Conservation (phyloP, 2,329 filamentous ascomycete genomes). For the Huntiella decipiens region DNA sequence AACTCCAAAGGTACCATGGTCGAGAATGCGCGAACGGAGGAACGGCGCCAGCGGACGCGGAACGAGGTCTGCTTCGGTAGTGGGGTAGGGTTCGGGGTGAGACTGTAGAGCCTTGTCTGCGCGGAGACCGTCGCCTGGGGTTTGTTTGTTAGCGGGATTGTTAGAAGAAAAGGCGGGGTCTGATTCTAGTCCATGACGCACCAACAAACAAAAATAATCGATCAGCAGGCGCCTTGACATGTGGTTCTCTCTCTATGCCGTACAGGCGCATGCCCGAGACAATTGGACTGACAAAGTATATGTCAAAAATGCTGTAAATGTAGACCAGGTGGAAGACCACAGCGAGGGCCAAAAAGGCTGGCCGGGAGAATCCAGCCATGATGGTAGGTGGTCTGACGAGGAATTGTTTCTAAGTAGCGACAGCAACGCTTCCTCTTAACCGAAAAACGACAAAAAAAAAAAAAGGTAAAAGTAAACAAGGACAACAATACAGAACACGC, state of each 20-base stretch:
- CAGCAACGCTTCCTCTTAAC: no score
- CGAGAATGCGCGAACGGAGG: constrained; percentile 69
- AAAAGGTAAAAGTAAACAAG: neutral
- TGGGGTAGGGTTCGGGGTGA: constrained; percentile 67
- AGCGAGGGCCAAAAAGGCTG: constrained; percentile 73
- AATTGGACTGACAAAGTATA: constrained; percentile 96
- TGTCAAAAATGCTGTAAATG: constrained; percentile 90
- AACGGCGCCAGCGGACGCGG: constrained; percentile 78
- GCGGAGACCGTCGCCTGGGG: constrained; percentile 65
- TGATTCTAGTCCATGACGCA: constrained; percentile 19
- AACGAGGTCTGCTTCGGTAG: constrained; percentile 42
- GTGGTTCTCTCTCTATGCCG: constrained; percentile 40
- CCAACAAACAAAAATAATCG: constrained; percentile 87
- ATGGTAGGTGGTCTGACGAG: no score
- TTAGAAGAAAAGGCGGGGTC: neutral
- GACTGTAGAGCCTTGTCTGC: constrained; percentile 96
- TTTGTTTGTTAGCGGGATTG: neutral
- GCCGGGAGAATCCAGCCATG: constrained; percentile 28
- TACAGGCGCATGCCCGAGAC: constrained; percentile 87
- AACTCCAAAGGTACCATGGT: constrained; percentile 87
- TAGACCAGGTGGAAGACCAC: constrained; percentile 88
- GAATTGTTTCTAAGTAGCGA: no score
- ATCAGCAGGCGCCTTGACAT: constrained; percentile 58
- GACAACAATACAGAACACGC: neutral
- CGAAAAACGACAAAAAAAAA: no score